Evolutionary conservation across 108 stramenopile species (phyloP).

Genomic region (Mayamaea pseudoterrestris): DNA sequence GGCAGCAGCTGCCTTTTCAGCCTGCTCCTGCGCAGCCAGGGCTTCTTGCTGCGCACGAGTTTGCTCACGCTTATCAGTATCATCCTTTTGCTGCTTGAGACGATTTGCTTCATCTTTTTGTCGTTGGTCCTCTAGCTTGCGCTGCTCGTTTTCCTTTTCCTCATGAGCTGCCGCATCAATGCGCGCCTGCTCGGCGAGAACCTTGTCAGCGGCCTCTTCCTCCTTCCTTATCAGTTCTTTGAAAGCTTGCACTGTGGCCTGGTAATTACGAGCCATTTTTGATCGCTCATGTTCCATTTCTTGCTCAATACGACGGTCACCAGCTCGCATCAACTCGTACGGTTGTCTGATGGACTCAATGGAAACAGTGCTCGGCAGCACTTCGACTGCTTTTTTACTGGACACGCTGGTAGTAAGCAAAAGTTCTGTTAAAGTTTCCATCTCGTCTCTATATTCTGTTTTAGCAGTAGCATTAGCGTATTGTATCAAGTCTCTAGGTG

Average conservation of each 20-base stretch:
- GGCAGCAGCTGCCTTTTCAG: slow-evolving; percentile 11
- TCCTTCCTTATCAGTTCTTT: slow-evolving; percentile 4
- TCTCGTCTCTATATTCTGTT: background rate
- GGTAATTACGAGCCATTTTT: slow-evolving; percentile 1
- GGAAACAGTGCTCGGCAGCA: too few relatives aligned
- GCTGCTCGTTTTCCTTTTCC: slow-evolving; percentile 3
- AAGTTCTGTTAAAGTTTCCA: too few relatives aligned
- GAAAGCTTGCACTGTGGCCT: slow-evolving; percentile 4
- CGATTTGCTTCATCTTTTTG: slow-evolving; percentile 17
- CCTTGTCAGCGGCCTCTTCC: slow-evolving; percentile 20
- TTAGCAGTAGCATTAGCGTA: background rate
- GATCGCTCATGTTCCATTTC: background rate
- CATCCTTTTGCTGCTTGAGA: slow-evolving; percentile 4
- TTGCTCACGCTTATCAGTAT: slow-evolving; percentile 1
- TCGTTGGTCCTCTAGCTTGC: slow-evolving; percentile 1
- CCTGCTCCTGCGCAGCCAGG: slow-evolving; percentile 6
- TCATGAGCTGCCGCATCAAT: too few relatives aligned
- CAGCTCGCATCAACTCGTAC: background rate
- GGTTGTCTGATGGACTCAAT: too few relatives aligned
- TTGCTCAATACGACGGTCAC: slow-evolving; percentile 1
- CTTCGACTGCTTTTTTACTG: too few relatives aligned
- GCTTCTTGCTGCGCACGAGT: slow-evolving; percentile 7
- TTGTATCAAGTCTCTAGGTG: background rate
- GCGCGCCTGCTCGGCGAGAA: too few relatives aligned
- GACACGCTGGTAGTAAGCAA: too few relatives aligned